Conservation (phyloP, 2,329 filamentous ascomycete genomes). For the Nemania abortiva region DNA sequence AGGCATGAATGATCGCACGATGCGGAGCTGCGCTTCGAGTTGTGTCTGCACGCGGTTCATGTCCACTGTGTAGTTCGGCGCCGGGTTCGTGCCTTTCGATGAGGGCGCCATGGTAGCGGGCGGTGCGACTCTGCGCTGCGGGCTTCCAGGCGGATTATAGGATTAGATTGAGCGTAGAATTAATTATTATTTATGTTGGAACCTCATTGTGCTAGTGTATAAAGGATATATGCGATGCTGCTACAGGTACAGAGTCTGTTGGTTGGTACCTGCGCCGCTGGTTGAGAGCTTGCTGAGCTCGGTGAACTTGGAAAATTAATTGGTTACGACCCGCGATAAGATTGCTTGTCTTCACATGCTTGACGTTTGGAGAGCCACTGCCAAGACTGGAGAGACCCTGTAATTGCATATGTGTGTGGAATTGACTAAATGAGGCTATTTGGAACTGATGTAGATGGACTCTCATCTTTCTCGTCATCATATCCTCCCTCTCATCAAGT, state of each 20-base stretch:
- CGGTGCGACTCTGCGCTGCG: neutral
- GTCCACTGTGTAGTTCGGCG: constrained; percentile 48
- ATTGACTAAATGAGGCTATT: too few relatives aligned
- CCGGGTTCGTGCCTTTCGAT: constrained; percentile 48
- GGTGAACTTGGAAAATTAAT: constrained; percentile 20
- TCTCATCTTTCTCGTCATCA: too few relatives aligned
- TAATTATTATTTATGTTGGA: constrained; percentile 1
- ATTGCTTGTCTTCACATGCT: constrained; percentile 23
- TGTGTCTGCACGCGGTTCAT: constrained; percentile 51
- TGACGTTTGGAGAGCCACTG: neutral
- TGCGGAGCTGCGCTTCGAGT: constrained; percentile 42
- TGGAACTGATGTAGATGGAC: too few relatives aligned
- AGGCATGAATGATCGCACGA: constrained; percentile 38
- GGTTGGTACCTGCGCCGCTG: neutral
- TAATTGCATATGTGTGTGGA: neutral
- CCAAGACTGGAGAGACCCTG: neutral
- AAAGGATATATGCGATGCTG: neutral
- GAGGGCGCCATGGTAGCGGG: constrained; percentile 46
- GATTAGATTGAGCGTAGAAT: too few relatives aligned
- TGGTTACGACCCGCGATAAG: constrained; percentile 20
- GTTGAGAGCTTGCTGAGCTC: constrained; percentile 6
- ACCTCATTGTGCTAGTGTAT: neutral
- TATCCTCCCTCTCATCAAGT: neutral
- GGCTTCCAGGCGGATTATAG: neutral
- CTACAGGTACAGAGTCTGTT: neutral